Base-by-base conservation (phyloP, 352 stramenopile genomes). In the Globisporangium apiculatum region DNA sequence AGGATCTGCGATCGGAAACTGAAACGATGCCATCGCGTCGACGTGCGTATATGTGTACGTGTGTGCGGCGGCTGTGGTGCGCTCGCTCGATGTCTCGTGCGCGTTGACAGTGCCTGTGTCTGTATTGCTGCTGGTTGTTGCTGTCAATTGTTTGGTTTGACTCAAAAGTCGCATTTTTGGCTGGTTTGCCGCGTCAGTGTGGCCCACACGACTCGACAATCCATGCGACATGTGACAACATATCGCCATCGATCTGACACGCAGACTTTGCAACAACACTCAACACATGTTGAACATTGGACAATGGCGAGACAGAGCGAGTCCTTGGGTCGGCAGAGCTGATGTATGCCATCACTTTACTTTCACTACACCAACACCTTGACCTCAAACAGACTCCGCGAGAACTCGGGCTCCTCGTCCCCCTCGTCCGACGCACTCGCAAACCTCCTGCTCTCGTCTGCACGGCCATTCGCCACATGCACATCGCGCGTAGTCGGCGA, bases 1-100 rank as follows among this genome's bases (percentile, higher is more conserved):
- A 51, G 68, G 86, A 35, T 47, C 42, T 14, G 81, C 73, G 52
- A 91, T 80, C 41, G 81, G 81, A 61, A 91, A 91, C 64, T 82
- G 73, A 57, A 85, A 81, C 72, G 72, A 57, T 73, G 77, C 76
- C 53, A 64, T 64, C 31, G 2, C 24, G 24, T 31, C 24, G 24
- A 31, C 24, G 24, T 31, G 24, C 3, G 24, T 31, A 31, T 31
- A 31, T 31, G 24, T 31, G 24, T 31, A 31, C 24, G 24, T 31
- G 24, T 31, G 24, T 31, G 24, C 24, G 24, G 24, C 24, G 24
- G 24, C 24, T 31, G 24, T 31, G 24, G 2, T 5, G 41, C 50
- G 47, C 45, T 41, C 42, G 24, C 14, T 42, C n/a, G 9, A 11
- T 46, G 8, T 12, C 40, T 43, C 40, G 8, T 14, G 15, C 41